Evolutionary conservation across 352 stramenopile species (phyloP).

Genomic region (Globisporangium cystogenes): DNA sequence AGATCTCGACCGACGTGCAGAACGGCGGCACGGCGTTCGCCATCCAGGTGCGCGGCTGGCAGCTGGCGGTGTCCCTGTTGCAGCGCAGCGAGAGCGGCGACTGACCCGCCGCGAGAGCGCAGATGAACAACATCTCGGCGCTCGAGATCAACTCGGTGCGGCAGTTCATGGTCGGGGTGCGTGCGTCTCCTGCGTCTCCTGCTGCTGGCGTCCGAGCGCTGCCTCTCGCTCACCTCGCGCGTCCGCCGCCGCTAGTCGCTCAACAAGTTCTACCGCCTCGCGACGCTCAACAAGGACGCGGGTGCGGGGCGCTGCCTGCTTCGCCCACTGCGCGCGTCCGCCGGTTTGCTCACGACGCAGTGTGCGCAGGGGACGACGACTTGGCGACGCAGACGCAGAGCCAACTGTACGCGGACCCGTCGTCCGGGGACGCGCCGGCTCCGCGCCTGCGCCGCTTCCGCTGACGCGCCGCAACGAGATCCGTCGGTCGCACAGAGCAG

Average conservation of each 20-base stretch:
- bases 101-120: not conserved
- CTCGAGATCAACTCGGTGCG: constrained; percentile 86
- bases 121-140: constrained; percentile 87
- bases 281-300: constrained; percentile 42
- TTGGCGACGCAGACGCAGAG: constrained; percentile 31
- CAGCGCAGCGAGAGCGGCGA: too few relatives aligned
- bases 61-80: not conserved
- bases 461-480: constrained; percentile 12
- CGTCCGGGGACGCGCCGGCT: constrained; percentile 22
- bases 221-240: not conserved
- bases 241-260: constrained; percentile 38
- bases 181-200: constrained; percentile 1
- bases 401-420: constrained; percentile 26
- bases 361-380: constrained; percentile 13
- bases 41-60: constrained; percentile 34
- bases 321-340: too few relatives aligned
- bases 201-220: too few relatives aligned
- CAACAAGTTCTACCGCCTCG: constrained; percentile 72
- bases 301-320: constrained; percentile 17
- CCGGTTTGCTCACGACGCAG: not conserved
- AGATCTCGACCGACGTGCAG: constrained; percentile 75
- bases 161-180: constrained; percentile 83
- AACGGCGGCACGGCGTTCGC: constrained; percentile 63
- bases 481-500: too few relatives aligned
- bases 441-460: constrained; percentile 54